Evolutionary conservation across 495 filamentous ascomycete genomes (phyloP).

Genomic region (Neurospora sp.): DNA sequence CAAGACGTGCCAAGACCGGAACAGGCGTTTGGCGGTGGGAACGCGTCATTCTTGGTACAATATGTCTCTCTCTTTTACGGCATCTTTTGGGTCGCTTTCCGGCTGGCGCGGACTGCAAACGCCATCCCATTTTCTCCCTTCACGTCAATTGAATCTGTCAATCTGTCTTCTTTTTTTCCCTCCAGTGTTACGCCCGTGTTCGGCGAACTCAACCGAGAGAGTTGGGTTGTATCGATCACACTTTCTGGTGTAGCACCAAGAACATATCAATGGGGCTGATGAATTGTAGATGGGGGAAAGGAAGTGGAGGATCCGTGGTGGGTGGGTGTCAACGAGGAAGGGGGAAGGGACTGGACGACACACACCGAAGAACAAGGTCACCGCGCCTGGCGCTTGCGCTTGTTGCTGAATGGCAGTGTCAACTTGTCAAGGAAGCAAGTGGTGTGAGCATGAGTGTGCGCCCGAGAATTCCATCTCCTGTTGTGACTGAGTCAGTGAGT

Average conservation of each 20-base stretch:
- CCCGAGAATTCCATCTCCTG: neutral
- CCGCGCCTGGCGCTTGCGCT: neutral
- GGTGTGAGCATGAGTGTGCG: neutral
- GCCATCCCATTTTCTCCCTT: neutral
- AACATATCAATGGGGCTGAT: neutral
- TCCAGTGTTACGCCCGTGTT: neutral
- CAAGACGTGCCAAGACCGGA: no score
- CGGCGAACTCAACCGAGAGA: neutral
- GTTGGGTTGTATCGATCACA: neutral
- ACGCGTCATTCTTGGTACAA: neutral
- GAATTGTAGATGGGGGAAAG: neutral
- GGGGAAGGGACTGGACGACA: neutral
- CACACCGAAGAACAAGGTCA: neutral
- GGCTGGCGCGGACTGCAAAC: neutral
- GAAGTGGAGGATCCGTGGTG: neutral
- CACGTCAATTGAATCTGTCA: neutral
- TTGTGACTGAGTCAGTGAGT: neutral
- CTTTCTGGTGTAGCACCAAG: neutral
- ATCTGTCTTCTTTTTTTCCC: neutral
- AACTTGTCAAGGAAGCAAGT: neutral
- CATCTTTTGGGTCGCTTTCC: neutral
- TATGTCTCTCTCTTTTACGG: neutral
- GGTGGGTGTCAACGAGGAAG: neutral
- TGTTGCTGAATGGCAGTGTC: neutral
- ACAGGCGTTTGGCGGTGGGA: no score